phyloP scores from a whole-genome alignment of 2,329 filamentous ascomycete species.

The Penicillium sp. region DNA sequence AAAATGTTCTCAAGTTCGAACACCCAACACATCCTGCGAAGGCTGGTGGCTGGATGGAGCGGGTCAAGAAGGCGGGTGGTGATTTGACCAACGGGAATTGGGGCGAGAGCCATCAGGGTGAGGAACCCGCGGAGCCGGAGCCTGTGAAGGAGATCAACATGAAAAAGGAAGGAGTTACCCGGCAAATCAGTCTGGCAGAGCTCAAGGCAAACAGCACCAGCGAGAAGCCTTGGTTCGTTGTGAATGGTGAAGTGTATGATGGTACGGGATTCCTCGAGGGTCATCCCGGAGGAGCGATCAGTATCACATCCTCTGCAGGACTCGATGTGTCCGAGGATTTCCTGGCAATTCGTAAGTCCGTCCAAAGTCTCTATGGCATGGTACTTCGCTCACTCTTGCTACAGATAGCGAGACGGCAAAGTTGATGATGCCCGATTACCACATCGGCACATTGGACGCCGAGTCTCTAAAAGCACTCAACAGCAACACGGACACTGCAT shows the following conservation, averaged over 20 bases:
- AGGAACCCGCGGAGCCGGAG: conserved; percentile 45
- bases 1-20: conserved; percentile 70
- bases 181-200: conserved; percentile 69
- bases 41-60: conserved; percentile 90
- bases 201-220: conserved; percentile 68
- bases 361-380: background rate
- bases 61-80: conserved; percentile 79
- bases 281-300: conserved; percentile 84
- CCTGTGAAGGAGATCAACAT: conserved; percentile 72
- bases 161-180: conserved; percentile 68
- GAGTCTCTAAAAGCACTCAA: conserved; percentile 59
- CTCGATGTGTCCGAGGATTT: conserved; percentile 86
- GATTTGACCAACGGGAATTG: conserved; percentile 80
- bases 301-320: conserved; percentile 80
- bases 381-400: conserved; percentile 4
- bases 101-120: conserved; percentile 69
- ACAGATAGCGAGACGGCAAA: conserved; percentile 89
- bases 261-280: conserved; percentile 77
- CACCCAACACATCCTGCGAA: conserved; percentile 83
- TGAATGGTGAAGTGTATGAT: conserved; percentile 87
- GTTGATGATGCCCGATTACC: conserved; percentile 82
- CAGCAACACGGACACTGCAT: conserved; percentile 46
- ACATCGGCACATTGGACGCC: conserved; percentile 75
- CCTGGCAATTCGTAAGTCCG: conserved; percentile 77
- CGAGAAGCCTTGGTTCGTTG: conserved; percentile 78